Percentiles rank a stretch among this genome's conserved stretches.
phyloP scores from a whole-genome alignment of 1,284 basidiomycete genomes.

The Ceratobasidium sp. region DNA sequence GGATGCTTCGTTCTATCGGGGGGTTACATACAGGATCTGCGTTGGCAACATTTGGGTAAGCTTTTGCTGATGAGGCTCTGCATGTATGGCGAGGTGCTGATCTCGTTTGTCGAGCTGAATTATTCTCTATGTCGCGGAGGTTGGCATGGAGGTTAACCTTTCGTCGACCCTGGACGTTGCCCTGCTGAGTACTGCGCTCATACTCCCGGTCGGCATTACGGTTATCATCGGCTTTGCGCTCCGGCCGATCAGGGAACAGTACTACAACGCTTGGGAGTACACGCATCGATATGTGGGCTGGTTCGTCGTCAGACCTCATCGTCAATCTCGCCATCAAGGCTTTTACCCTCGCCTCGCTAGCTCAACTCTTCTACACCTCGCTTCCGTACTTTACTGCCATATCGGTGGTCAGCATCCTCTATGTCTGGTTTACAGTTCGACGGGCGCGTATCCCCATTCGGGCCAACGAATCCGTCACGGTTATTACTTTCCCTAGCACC shows the following conservation, averaged over 20 bases:
- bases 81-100: not conserved
- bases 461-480: slow-evolving; percentile 28
- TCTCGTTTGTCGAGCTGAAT: slow-evolving; percentile 22
- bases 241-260: slow-evolving; percentile 33
- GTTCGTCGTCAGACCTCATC: slow-evolving; percentile 37
- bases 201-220: slow-evolving; percentile 19
- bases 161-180: slow-evolving; percentile 26
- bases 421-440: slow-evolving; percentile 44
- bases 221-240: slow-evolving; percentile 36
- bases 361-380: slow-evolving; percentile 13
- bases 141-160: not conserved
- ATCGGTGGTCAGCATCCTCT: slow-evolving; percentile 24
- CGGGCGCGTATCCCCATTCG: slow-evolving; percentile 14
- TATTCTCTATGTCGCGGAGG: slow-evolving; percentile 7
- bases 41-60: slow-evolving; percentile 34
- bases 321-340: slow-evolving; percentile 11
- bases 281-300: slow-evolving; percentile 42
- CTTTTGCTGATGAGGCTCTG: not conserved
- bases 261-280: slow-evolving; percentile 42
- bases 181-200: slow-evolving; percentile 11
- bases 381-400: slow-evolving; percentile 28
- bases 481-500: slow-evolving; percentile 29
- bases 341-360: slow-evolving; percentile 2
- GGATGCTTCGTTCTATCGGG: slow-evolving; percentile 30
- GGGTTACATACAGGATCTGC: slow-evolving; percentile 39